phyloP scores from a whole-genome alignment of 2,329 filamentous ascomycete genomes.

The Botrytis medusae region DNA sequence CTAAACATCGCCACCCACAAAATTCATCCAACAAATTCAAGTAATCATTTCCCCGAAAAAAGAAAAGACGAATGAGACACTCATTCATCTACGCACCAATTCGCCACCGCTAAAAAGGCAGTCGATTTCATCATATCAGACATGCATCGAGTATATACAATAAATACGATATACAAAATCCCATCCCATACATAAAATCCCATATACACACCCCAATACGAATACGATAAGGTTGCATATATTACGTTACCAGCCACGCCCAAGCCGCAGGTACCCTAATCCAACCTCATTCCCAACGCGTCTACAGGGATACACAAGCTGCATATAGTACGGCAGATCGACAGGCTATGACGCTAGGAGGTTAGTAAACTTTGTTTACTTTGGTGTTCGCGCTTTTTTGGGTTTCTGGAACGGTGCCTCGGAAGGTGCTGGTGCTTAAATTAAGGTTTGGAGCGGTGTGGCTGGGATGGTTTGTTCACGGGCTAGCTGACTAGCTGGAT shows the following conservation, averaged over 20 bases:
- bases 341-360: not conserved
- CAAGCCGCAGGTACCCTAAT: too few species aligned
- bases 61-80: not conserved
- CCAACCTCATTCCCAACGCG: not conserved
- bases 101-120: not conserved
- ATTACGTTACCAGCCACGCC: not conserved
- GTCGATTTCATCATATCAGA: not conserved
- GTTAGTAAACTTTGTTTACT: not conserved
- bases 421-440: not conserved
- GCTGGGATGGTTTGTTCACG: not conserved
- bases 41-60: too few species aligned
- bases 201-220: not conserved
- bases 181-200: not conserved
- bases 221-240: not conserved
- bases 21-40: not conserved
- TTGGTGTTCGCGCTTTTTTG: not conserved
- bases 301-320: not conserved
- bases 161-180: not conserved
- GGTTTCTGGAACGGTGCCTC: too few species aligned
- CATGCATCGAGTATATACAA: too few species aligned
- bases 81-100: not conserved
- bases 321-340: not conserved
- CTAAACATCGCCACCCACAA: not conserved
- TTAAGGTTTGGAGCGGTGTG: not conserved
- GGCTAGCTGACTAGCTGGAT: too few species aligned